Evolutionary conservation across 768 basidiomycete species (phyloP).

Genomic region (Suillus occidentalis): DNA sequence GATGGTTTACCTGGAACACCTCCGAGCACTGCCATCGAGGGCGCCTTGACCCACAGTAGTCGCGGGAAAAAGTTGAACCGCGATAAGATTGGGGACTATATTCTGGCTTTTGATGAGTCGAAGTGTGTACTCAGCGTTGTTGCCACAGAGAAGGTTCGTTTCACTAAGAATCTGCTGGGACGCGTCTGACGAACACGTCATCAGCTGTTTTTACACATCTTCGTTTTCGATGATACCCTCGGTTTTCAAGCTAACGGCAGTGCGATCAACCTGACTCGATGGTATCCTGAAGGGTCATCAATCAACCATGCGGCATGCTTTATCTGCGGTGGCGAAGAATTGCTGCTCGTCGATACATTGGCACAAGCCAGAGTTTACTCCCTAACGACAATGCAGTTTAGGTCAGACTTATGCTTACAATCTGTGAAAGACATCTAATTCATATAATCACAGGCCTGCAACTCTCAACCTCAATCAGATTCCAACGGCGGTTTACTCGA

Average conservation of each 20-base stretch:
- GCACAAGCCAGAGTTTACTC: constrained; percentile 51
- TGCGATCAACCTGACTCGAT: constrained; percentile 39
- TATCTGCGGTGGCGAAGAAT: constrained; percentile 50
- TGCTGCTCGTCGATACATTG: constrained; percentile 47
- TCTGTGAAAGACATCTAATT: not conserved
- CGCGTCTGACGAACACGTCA: not conserved
- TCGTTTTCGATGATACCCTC: constrained; percentile 47
- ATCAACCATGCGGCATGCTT: constrained; percentile 45
- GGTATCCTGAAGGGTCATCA: constrained; percentile 36
- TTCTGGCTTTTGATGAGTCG: constrained; percentile 53
- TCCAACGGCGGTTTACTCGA: constrained; percentile 40
- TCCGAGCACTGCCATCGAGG: constrained; percentile 31
- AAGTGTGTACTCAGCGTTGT: constrained; percentile 50
- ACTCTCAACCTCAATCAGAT: constrained; percentile 37
- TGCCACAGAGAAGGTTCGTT: constrained; percentile 39
- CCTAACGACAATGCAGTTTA: constrained; percentile 50
- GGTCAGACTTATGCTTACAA: constrained; percentile 34
- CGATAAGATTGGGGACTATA: constrained; percentile 46
- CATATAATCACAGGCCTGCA: constrained; percentile 40
- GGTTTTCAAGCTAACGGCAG: constrained; percentile 43
- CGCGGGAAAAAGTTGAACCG: constrained; percentile 36
- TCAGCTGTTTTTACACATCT: constrained; percentile 44
- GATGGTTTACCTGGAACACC: constrained; percentile 39
- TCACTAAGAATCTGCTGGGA: too few species aligned
- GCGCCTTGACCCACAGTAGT: constrained; percentile 26